Evolutionary conservation across 768 basidiomycete species (phyloP).

Genomic region (Suillus luteus): DNA sequence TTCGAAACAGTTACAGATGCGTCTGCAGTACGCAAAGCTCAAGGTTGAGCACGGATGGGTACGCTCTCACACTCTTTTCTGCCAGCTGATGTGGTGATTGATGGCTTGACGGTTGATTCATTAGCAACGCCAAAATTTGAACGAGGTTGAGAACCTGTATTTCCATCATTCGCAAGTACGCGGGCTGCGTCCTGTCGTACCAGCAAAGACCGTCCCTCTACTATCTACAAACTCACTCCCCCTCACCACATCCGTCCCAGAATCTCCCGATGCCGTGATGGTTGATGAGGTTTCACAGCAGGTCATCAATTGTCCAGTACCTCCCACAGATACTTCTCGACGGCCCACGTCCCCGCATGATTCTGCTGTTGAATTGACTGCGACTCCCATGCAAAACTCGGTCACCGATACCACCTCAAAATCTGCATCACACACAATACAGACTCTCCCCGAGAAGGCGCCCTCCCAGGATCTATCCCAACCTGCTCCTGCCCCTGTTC

Average conservation of each 20-base stretch:
- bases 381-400: neutral
- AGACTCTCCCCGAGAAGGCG: neutral
- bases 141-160: conserved; percentile 83
- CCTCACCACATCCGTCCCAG: neutral
- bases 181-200: conserved; percentile 23
- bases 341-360: conserved; percentile 20
- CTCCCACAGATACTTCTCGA: conserved; percentile 21
- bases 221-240: conserved; percentile 14
- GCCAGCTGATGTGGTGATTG: neutral
- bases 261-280: conserved; percentile 6
- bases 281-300: conserved; percentile 14
- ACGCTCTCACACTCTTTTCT: conserved; percentile 24
- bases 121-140: conserved; percentile 76
- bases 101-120: conserved; percentile 25
- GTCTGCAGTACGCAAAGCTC: conserved; percentile 74
- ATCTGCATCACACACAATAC: neutral
- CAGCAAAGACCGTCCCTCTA: conserved; percentile 17
- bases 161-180: conserved; percentile 69
- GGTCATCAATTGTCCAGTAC: conserved; percentile 15
- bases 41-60: conserved; percentile 87
- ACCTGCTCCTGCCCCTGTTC: conserved; percentile 3
- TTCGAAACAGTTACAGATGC: conserved; percentile 69
- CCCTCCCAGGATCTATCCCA: neutral
- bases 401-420: neutral
- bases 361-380: conserved; percentile 7